Evolutionary conservation across 495 filamentous ascomycete species (phyloP).

Genomic region (Trichoderma erinaceum): DNA sequence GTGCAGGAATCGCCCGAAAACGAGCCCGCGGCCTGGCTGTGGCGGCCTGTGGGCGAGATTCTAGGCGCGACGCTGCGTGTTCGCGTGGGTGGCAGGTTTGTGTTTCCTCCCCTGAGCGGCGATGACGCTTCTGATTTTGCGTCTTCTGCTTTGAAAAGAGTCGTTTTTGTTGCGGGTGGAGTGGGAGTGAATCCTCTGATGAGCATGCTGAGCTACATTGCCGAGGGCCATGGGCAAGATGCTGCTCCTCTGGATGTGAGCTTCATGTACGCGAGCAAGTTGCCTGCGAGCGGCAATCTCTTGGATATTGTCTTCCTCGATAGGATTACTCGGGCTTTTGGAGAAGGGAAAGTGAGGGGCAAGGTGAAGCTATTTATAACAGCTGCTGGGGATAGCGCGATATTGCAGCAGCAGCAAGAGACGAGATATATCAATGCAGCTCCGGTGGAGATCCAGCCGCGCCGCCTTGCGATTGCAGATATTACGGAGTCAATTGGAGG

Average conservation of each 20-base stretch:
- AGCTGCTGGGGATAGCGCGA: slow-evolving; percentile 9
- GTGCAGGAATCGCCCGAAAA: slow-evolving; percentile 61
- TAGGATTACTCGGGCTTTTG: slow-evolving; percentile 34
- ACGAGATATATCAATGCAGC: slow-evolving; percentile 15
- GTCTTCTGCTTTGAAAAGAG: slow-evolving; percentile 38
- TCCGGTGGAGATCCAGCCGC: slow-evolving; percentile 12
- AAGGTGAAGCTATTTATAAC: slow-evolving; percentile 33
- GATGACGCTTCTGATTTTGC: slow-evolving; percentile 16
- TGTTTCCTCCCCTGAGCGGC: slow-evolving; percentile 55
- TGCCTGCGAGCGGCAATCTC: slow-evolving; percentile 22
- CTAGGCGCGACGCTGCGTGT: slow-evolving; percentile 53
- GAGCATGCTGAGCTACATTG: slow-evolving; percentile 39
- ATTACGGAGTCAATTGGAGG: slow-evolving; percentile 42
- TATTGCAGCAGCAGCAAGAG: slow-evolving; percentile 12
- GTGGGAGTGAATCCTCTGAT: slow-evolving; percentile 72
- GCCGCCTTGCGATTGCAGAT: slow-evolving; percentile 29
- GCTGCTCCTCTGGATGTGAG: slow-evolving; percentile 28
- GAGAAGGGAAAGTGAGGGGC: slow-evolving; percentile 23
- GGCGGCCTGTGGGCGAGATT: slow-evolving; percentile 50
- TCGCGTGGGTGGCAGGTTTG: slow-evolving; percentile 73
- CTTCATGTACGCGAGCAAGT: slow-evolving; percentile 38
- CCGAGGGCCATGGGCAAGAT: slow-evolving; percentile 20
- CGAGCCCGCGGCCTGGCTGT: slow-evolving; percentile 71
- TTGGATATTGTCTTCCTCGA: slow-evolving; percentile 39
- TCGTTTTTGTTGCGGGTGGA: slow-evolving; percentile 74